These are phyloP conservation scores for Endothia cerciana DNA, from an alignment of 2,329 filamentous ascomycete genomes.

Conservation along the genomic window DNA sequence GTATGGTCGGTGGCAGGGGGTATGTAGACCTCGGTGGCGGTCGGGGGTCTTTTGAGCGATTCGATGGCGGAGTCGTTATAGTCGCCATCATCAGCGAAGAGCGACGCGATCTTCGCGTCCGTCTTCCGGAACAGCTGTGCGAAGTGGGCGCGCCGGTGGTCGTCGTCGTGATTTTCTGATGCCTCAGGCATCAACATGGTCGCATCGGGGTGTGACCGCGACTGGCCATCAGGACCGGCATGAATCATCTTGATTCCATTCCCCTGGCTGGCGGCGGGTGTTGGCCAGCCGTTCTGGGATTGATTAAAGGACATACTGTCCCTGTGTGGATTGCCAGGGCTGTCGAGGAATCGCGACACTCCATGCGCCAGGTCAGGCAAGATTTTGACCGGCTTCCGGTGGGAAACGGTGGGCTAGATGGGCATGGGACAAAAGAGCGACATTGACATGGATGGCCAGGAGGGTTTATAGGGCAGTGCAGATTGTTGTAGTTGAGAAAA, in stretches of 20 bases:
- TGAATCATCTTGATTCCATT: conserved; percentile 56
- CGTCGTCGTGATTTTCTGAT: conserved; percentile 65
- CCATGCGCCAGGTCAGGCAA: conserved; percentile 60
- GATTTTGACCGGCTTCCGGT: conserved; percentile 53
- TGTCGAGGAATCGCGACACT: conserved; percentile 50
- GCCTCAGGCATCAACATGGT: conserved; percentile 63
- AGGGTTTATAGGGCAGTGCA: conserved; percentile 45
- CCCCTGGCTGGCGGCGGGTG: conserved; percentile 55
- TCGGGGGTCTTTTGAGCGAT: conserved; percentile 49
- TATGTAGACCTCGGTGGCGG: conserved; percentile 39
- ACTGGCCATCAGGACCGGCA: conserved; percentile 63
- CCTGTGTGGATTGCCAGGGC: conserved; percentile 53
- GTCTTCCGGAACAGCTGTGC: conserved; percentile 75
- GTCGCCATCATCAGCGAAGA: conserved; percentile 68
- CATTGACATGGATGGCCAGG: conserved; percentile 56
- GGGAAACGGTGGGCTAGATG: conserved; percentile 52
- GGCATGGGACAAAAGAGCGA: conserved; percentile 53
- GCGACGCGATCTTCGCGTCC: conserved; percentile 74
- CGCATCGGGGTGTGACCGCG: conserved; percentile 55
- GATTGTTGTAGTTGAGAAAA: conserved; percentile 43
- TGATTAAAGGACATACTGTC: conserved; percentile 69
- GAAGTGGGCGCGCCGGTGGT: conserved; percentile 74
- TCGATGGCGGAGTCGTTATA: conserved; percentile 59
- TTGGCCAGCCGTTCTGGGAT: conserved; percentile 67
- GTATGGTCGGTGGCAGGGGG: conserved; percentile 63